Base-by-base conservation (phyloP, 345 rosid genomes). In the Corchorus olitorius region DNA sequence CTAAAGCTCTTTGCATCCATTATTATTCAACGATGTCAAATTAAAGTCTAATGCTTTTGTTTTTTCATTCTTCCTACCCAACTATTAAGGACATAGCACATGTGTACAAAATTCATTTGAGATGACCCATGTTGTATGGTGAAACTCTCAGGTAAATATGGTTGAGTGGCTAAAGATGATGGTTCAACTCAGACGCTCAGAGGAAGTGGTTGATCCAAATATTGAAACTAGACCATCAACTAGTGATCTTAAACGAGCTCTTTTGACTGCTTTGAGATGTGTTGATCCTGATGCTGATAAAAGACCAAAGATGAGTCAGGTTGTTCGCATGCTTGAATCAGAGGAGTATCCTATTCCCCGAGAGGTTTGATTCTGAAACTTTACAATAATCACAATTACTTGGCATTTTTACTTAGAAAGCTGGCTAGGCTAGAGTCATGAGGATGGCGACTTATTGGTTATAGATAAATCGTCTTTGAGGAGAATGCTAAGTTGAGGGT, bases 241-340 rank as follows among this genome's bases (percentile, higher is more conserved):
- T 20, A 91, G 98, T 49, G 89, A 90, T 53, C 99, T 95, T 55
- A 95, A 95, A 77, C 84, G 98, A 69, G 97, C 90, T 72, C 98
- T 95, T 74, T 86, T 95, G 80, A 93, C 97, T 70, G 96, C 99
- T 79, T 81, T 95, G 75, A 90, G 99, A 85, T 95, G 99, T 60
- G 97, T 95, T 46, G 99, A 95, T 87, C 98, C 97, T 54, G 99
- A 95, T 82, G 82, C 93, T 50, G 93, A 87, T 63, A 95, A 95
- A 89, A 90, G 99, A 77, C 97, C 98, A 27, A 95, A 87, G 86
- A 95, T 95, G 99, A 91, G 97, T 79, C 99, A 90, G 83, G 99
- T 91, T 4, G 96, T 84, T 69, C 91, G 98, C 62, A 95, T 95
- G 99, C 93, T 95, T 54, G 98, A 95, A 79, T 87, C 93, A 22